A percentile compares a stretch with the other conserved stretches of the same genome.
Conservation (phyloP, 306 rosid species). For the Styphnolobium japonicum region DNA sequence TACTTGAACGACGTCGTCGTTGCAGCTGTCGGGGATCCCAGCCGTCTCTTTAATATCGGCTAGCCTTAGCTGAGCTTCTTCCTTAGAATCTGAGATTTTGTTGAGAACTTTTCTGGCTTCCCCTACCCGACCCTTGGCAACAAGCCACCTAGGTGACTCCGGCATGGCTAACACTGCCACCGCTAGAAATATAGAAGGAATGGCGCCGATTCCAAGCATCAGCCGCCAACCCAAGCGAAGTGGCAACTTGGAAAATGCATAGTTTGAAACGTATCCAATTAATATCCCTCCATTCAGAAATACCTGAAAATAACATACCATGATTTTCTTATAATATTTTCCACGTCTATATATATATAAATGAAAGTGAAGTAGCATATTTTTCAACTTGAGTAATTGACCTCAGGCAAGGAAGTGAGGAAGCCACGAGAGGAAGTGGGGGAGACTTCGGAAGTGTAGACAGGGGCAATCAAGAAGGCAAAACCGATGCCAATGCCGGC, state of each 20-base stretch:
- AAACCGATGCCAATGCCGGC: conserved; percentile 78
- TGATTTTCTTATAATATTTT: too few relatives aligned
- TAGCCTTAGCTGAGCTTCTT: conserved; percentile 52
- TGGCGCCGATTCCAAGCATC: conserved; percentile 67
- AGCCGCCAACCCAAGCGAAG: conserved; percentile 58
- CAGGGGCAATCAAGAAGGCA: conserved; percentile 74
- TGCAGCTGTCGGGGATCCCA: conserved; percentile 53
- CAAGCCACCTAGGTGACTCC: conserved; percentile 83
- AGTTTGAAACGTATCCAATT: conserved; percentile 72
- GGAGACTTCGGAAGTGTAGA: conserved; percentile 71
- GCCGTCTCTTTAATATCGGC: conserved; percentile 58
- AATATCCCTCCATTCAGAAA: conserved; percentile 61
- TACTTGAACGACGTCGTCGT: conserved; percentile 49
- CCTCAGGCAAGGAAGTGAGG: conserved; percentile 81
- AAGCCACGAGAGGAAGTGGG: conserved; percentile 79
- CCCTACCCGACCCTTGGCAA: conserved; percentile 62
- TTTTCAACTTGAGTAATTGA: too few relatives aligned
- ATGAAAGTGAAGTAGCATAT: too few relatives aligned
- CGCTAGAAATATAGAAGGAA: conserved; percentile 53
- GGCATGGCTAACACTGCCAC: conserved; percentile 65
- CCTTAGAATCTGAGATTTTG: conserved; percentile 56
- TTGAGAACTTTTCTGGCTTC: conserved; percentile 54
- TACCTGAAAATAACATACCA: conserved; percentile 28
- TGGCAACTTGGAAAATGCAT: conserved; percentile 49
- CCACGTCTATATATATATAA: too few relatives aligned